Base-by-base conservation (phyloP, 2,329 filamentous ascomycete species). In the Fusarium abutilonis region DNA sequence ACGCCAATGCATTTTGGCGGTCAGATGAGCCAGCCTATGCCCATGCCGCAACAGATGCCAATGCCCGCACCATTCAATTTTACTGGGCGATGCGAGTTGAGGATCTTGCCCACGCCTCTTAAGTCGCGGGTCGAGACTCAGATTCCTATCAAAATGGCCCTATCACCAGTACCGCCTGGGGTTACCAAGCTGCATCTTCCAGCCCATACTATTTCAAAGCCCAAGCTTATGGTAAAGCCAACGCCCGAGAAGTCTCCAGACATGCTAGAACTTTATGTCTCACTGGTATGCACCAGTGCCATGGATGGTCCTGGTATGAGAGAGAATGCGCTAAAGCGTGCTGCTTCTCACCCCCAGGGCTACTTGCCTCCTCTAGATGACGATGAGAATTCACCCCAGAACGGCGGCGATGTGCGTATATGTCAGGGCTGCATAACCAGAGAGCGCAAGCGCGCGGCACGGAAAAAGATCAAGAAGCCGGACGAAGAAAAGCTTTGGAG, bases 121-220 rank as follows among this genome's bases (percentile, higher is more conserved):
- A 98, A 97, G 76, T 97, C 93, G 14, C 88, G 95, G 19, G 95
- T 98, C 15, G 95, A 99, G 79, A 98, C 95, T 0, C 95, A 98
- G 73, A 97, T 98, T 67, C 91, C 91, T 9, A 92, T 97, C 67
- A 89, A 89, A 70, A 83, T 98, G 76, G 90, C 88, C 0, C 77
- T 98, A 35, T 89, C 87, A 54, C 87, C 90, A 17, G 80, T 96
- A 42, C 93, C 93, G 2, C 79, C 83, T 1, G 89, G 90, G 10
- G 86, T 93, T 54, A 91, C 89, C 63, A 92, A 89, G 73, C 79
- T 98, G 46, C 93, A 96, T 71, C 84, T 99, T 14, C 95, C 94
- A 5, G 87, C 89, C 4, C 89, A 97, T 73, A 96, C 92, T 1
- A 95, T 99, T 51, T 95, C 93, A 17, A 98, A 98, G 74, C 91